A percentile compares a stretch with the other conserved stretches of the same genome.
phyloP scores from a whole-genome alignment of 192 early-diverging fungal genomes.

The Allomyces javanicus region DNA sequence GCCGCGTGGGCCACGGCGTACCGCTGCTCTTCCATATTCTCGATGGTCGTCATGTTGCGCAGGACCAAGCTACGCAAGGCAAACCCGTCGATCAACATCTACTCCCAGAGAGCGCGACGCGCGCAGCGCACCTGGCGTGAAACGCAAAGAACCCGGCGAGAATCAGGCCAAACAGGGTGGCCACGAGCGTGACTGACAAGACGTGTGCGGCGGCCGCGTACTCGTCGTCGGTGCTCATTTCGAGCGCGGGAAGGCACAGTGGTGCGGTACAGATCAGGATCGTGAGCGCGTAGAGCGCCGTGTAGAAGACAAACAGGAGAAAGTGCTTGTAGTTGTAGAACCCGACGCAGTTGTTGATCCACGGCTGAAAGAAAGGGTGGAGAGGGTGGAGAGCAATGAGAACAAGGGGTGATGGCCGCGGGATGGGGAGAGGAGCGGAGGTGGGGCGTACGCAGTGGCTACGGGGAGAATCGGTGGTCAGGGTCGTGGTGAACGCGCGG shows the following conservation, averaged over 20 bases:
- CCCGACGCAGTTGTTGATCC: constrained; percentile 66
- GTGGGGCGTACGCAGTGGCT: constrained; percentile 18
- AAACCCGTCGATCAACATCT: too few relatives aligned
- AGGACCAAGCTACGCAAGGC: not conserved
- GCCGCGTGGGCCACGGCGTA: not conserved
- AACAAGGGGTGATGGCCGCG: not conserved
- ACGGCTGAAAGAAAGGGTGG: not conserved
- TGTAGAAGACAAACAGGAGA: constrained; percentile 39
- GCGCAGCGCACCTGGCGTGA: too few relatives aligned
- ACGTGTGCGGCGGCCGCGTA: not conserved
- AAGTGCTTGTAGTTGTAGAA: constrained; percentile 57
- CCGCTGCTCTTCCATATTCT: not conserved
- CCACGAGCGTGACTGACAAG: not conserved
- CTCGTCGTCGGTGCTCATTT: not conserved
- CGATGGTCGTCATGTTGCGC: not conserved
- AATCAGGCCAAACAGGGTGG: not conserved
- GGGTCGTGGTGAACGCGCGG: not conserved
- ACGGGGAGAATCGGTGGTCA: not conserved
- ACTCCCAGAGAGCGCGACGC: too few relatives aligned
- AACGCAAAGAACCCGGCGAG: not conserved
- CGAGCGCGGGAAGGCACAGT: not conserved
- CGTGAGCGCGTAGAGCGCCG: constrained; percentile 20
- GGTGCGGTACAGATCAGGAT: constrained; percentile 15
- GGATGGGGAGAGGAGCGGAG: not conserved
- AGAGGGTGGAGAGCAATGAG: constrained; percentile 6